A percentile compares a stretch with the other conserved stretches of the same genome.
Evolutionary conservation across 1,284 basidiomycete species (phyloP).

Genomic region (Neonothopanus nambi): DNA sequence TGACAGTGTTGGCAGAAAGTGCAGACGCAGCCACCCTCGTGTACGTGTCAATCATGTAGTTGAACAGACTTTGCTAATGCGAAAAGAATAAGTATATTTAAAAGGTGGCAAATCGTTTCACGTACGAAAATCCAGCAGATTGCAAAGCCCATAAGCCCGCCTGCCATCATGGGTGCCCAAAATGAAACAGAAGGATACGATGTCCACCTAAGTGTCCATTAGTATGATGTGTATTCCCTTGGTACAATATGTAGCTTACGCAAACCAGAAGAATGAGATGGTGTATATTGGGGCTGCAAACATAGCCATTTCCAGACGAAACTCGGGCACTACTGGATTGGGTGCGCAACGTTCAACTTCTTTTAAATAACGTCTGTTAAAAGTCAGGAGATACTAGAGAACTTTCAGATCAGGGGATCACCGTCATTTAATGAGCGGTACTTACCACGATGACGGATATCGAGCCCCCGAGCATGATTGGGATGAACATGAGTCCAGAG

Average conservation of each 20-base stretch:
- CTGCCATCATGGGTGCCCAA: constrained; percentile 58
- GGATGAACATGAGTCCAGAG: constrained; percentile 55
- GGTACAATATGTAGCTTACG: constrained; percentile 33
- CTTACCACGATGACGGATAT: constrained; percentile 44
- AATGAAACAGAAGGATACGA: constrained; percentile 39
- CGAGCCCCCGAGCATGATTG: constrained; percentile 55
- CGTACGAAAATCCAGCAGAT: constrained; percentile 62
- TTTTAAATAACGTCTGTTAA: constrained; percentile 53
- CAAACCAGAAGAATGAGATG: constrained; percentile 69
- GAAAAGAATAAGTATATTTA: constrained; percentile 1
- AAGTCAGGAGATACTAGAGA: constrained; percentile 49
- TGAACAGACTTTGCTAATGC: constrained; percentile 49
- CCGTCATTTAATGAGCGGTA: constrained; percentile 21
- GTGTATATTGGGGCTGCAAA: constrained; percentile 58
- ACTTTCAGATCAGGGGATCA: constrained; percentile 32
- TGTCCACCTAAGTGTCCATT: not conserved
- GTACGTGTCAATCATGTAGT: constrained; percentile 64
- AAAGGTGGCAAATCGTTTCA: constrained; percentile 9
- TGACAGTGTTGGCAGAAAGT: constrained; percentile 54
- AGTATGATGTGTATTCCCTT: constrained; percentile 32
- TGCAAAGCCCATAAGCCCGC: constrained; percentile 51
- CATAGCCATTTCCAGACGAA: constrained; percentile 56
- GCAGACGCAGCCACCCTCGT: constrained; percentile 58
- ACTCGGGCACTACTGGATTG: constrained; percentile 65
- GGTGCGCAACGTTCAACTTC: constrained; percentile 48